Conservation (phyloP, 1,284 basidiomycete species). For the Cutaneotrichosporon spelunceum region DNA sequence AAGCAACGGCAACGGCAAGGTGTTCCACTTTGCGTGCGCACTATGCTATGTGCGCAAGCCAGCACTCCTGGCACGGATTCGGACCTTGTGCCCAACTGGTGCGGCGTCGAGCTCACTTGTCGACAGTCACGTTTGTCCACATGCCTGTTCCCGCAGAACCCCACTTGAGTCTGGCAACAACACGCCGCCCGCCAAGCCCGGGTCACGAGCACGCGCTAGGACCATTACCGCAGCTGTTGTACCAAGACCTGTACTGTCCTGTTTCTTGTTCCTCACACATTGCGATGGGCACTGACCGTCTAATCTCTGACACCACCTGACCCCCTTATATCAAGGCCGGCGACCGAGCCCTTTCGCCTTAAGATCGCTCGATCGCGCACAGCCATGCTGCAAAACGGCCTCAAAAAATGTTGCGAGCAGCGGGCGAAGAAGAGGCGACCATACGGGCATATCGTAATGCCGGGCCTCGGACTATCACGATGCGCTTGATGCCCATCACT, state of each 20-base stretch:
- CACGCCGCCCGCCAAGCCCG: slow-evolving; percentile 25
- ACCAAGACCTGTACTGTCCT: neutral
- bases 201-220: neutral
- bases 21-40: slow-evolving; percentile 50
- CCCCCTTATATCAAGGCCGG: neutral
- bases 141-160: slow-evolving; percentile 46
- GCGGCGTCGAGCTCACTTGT: slow-evolving; percentile 42
- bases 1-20: slow-evolving; percentile 50
- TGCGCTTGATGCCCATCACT: too few relatives aligned
- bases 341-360: neutral
- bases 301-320: neutral
- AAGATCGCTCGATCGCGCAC: neutral
- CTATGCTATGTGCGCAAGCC: slow-evolving; percentile 41
- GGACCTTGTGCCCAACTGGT: slow-evolving; percentile 50
- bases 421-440: neutral
- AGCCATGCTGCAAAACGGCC: neutral
- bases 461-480: too few relatives aligned
- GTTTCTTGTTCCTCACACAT: neutral
- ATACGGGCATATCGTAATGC: too few relatives aligned
- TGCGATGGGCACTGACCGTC: neutral
- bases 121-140: slow-evolving; percentile 49
- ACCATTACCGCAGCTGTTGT: neutral
- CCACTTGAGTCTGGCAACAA: slow-evolving; percentile 25
- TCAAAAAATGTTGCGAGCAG: neutral
- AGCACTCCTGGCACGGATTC: slow-evolving; percentile 36